Evolutionary conservation across 2,329 filamentous ascomycete species (phyloP).

Genomic region (Lasiodiplodia theobromae): DNA sequence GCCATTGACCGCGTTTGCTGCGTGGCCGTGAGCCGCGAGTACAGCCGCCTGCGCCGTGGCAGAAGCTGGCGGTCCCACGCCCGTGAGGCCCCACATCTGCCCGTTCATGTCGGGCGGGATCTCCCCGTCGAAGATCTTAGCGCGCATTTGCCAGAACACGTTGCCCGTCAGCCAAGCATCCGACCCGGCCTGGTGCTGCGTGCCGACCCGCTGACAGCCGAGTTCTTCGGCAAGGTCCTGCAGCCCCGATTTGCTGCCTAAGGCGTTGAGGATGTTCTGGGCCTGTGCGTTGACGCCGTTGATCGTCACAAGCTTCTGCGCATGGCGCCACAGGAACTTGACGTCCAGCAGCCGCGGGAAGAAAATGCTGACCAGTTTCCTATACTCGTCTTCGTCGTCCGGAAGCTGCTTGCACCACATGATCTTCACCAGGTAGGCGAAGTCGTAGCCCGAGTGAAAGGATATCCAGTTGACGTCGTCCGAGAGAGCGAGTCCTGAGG

Average conservation of each 20-base stretch:
- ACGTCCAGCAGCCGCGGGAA: constrained; percentile 96
- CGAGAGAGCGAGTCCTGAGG: constrained; percentile 86
- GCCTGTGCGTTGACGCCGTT: constrained; percentile 54
- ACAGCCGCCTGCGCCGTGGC: constrained; percentile 59
- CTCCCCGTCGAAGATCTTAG: constrained; percentile 83
- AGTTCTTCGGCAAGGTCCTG: constrained; percentile 94
- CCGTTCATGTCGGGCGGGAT: constrained; percentile 83
- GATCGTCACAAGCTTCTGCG: constrained; percentile 68
- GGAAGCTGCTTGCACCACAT: constrained; percentile 84
- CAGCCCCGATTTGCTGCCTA: constrained; percentile 89
- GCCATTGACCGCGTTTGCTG: constrained; percentile 43
- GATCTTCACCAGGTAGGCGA: constrained; percentile 95
- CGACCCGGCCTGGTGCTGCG: constrained; percentile 89
- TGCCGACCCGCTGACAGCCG: constrained; percentile 85
- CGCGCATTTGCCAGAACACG: constrained; percentile 92
- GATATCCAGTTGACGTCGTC: constrained; percentile 95
- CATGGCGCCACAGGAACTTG: constrained; percentile 95
- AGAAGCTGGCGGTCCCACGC: constrained; percentile 60
- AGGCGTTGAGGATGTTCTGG: constrained; percentile 78
- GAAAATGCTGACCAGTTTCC: constrained; percentile 86
- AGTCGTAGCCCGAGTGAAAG: constrained; percentile 98
- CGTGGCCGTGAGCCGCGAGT: constrained; percentile 53
- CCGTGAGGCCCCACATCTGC: constrained; percentile 92
- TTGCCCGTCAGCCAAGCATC: constrained; percentile 92
- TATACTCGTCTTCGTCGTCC: constrained; percentile 88